A percentile compares a stretch with the other conserved stretches of the same genome.
Conservation (phyloP, 805 yeast genomes). For the Ogataea paraovalis region DNA sequence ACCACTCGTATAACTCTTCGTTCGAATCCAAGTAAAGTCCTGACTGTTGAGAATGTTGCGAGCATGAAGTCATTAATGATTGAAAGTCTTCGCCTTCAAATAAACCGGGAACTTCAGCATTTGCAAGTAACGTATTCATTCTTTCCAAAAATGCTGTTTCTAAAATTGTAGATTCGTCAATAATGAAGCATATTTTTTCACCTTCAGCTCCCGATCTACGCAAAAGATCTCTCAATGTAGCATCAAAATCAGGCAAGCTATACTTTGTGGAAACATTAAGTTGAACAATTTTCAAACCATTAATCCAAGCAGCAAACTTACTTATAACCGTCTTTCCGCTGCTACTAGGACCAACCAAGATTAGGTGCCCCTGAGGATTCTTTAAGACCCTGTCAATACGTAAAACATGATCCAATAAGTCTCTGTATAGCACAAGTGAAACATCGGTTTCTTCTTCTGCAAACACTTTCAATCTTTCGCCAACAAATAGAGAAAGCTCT, state of each 20-base stretch:
- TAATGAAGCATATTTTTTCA: constrained; percentile 62
- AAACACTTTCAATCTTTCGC: constrained; percentile 63
- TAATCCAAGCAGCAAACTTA: constrained; percentile 88
- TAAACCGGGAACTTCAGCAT: constrained; percentile 87
- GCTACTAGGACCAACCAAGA: constrained; percentile 76
- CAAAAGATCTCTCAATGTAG: constrained; percentile 52
- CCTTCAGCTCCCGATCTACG: constrained; percentile 48
- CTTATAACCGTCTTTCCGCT: constrained; percentile 77
- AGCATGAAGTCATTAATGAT: constrained; percentile 49
- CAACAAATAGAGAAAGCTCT: constrained; percentile 51
- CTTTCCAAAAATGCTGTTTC: constrained; percentile 82
- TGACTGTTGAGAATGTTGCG: constrained; percentile 50
- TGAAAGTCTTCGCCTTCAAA: constrained; percentile 71
- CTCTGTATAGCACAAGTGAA: constrained; percentile 60
- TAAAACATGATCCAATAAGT: constrained; percentile 67
- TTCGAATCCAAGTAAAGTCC: constrained; percentile 64
- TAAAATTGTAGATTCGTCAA: constrained; percentile 75
- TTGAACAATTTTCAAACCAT: constrained; percentile 62
- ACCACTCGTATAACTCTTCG: constrained; percentile 74
- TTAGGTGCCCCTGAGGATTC: constrained; percentile 87
- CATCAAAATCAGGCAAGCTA: constrained; percentile 62
- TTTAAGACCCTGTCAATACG: constrained; percentile 77
- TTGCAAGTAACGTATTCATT: constrained; percentile 90
- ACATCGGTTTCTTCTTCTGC: constrained; percentile 73
- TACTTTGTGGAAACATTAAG: constrained; percentile 54